Evolutionary conservation across 306 rosid species (phyloP), one percentile per base, ranked within the genome.

Genomic region (Malus asiatica): DNA sequence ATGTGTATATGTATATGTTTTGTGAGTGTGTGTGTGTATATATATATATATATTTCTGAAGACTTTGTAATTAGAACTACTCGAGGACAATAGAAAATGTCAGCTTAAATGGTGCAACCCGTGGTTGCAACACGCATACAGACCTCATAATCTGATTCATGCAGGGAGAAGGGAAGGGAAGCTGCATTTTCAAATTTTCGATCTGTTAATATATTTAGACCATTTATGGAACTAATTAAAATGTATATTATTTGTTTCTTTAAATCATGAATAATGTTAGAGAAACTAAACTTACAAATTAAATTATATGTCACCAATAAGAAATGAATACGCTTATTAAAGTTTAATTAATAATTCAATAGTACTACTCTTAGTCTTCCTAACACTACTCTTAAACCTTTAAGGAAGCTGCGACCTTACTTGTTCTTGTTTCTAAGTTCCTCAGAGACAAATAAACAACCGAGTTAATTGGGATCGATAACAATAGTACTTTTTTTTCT

Each of bases 21-120:
- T 30, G 33, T 30, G 33, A 30, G 11, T 42, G 11, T 42, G 11
- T 40, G 12, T 42, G 12, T 42, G 12, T 10, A 1, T 10, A 1
- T 42, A 3, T 44, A 3, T 44, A 3, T 44, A 11, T 44, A 2
- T 44, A 10, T 23, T 73, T 73, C 27, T 38, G 45, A 38, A 25
- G 27, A 60, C 68, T 60, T 73, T 73, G 76, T 40, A 51, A 72
- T 35, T 51, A 35, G 66, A 20, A 9, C 29, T n/a, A 61, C 33
- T n/a, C 30, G 16, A 66, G 61, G 45, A 74, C 77, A 74, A 30
- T 45, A 29, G 27, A 27, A 19, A 45, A 45, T 74, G 77, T 74
- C 77, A 62, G 77, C 77, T 74, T 74, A 27, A 45, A 44, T 74
- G 77, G 77, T 74, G 77, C 77, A 61, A 74, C 77, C 61, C 69